Conservation (phyloP, 345 rosid species). For the Hibiscus tridactylites region DNA sequence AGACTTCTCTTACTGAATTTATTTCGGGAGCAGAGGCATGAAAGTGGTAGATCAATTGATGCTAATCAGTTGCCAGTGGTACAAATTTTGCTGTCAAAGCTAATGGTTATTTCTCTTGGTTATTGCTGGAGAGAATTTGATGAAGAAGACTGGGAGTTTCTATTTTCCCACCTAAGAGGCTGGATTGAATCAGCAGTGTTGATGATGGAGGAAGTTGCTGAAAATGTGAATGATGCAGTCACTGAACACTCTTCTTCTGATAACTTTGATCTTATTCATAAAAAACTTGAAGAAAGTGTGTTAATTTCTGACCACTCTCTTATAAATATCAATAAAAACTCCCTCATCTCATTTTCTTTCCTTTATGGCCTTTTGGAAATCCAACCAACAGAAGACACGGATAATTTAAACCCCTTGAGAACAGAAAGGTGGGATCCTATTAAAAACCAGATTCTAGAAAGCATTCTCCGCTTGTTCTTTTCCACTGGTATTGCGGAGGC, state of each 20-base stretch:
- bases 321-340: conserved; percentile 49
- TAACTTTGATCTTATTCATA: conserved; percentile 26
- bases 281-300: conserved; percentile 51
- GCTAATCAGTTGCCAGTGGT: conserved; percentile 43
- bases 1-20: conserved; percentile 53
- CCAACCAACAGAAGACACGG: conserved; percentile 29
- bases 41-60: conserved; percentile 25
- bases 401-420: conserved; percentile 22
- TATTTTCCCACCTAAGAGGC: conserved; percentile 49
- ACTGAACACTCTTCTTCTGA: conserved; percentile 33
- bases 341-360: conserved; percentile 57
- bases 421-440: conserved; percentile 48
- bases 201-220: conserved; percentile 79
- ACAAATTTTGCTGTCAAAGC: conserved; percentile 53
- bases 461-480: conserved; percentile 77
- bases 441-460: conserved; percentile 65
- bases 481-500: conserved; percentile 89
- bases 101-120: conserved; percentile 58
- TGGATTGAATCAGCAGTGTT: conserved; percentile 89
- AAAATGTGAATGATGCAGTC: conserved; percentile 56
- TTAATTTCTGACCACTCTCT: conserved; percentile 40
- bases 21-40: conserved; percentile 70
- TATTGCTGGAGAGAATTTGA: conserved; percentile 78
- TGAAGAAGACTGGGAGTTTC: conserved; percentile 84
- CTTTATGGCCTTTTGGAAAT: conserved; percentile 31